These are phyloP conservation scores for Takakia lepidozioides DNA, from an alignment of 225 moss, liverwort and hornwort genomes.

Conservation along the genomic window DNA sequence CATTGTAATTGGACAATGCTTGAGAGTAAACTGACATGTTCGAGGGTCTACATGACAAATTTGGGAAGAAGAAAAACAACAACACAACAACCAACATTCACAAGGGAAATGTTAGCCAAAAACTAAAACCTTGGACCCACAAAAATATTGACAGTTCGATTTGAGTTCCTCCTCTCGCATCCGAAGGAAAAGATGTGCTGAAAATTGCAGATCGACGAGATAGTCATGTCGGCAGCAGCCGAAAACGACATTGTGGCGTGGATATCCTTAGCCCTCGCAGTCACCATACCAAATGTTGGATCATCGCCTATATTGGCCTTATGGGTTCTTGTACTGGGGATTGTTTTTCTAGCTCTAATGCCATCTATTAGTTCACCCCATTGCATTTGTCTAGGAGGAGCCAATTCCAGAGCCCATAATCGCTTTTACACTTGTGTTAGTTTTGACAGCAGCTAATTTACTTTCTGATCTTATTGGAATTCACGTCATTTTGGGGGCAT, in stretches of 20 bases:
- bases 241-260: slow-evolving; percentile 49
- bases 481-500: slow-evolving; percentile 57
- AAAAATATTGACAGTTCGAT: no score
- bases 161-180: no score
- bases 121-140: no score
- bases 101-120: no score
- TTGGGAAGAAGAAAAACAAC: no score
- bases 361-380: slow-evolving; percentile 29
- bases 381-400: slow-evolving; percentile 22
- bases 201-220: slow-evolving; percentile 41
- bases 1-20: no score
- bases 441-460: slow-evolving; percentile 42
- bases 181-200: no score
- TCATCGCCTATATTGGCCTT: slow-evolving; percentile 29
- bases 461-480: slow-evolving; percentile 50
- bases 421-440: slow-evolving; percentile 28
- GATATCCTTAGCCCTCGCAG: slow-evolving; percentile 46
- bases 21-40: no score
- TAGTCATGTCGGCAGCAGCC: slow-evolving; percentile 56
- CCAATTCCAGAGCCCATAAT: slow-evolving; percentile 24
- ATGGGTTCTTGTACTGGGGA: slow-evolving; percentile 44
- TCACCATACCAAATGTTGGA: slow-evolving; percentile 35
- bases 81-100: no score
- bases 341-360: slow-evolving; percentile 40
- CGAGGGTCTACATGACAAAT: no score